Conservation (phyloP, 257 asterid species). For the Solanum infundibuliforme region DNA sequence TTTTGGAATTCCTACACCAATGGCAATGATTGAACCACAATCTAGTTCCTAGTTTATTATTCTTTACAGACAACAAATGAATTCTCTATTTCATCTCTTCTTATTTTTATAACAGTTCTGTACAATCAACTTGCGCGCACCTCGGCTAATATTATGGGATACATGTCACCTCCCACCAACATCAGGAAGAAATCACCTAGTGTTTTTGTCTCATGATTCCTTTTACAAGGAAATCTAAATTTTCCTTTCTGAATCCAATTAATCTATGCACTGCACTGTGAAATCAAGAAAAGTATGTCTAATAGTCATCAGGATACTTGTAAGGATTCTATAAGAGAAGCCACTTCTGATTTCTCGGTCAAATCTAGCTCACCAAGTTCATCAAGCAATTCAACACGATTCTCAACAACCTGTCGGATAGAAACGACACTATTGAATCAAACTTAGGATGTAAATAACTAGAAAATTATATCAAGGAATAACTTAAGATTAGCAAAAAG, state of each 20-base stretch:
- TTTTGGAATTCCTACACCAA: neutral
- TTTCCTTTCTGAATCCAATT: neutral
- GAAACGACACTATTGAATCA: neutral
- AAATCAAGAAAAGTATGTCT: neutral
- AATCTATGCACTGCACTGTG: neutral
- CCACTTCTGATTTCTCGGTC: slow-evolving; percentile 41
- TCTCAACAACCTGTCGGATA: slow-evolving; percentile 74
- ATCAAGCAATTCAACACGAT: slow-evolving; percentile 56
- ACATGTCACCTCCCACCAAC: neutral
- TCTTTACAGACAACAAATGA: neutral
- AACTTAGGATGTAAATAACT: neutral
- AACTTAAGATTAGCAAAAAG: neutral
- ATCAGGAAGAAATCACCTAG: neutral
- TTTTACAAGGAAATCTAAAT: neutral
- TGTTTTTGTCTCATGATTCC: neutral
- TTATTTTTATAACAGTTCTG: neutral
- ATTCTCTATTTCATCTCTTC: neutral
- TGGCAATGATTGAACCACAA: neutral
- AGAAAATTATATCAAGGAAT: neutral
- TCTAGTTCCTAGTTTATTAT: neutral
- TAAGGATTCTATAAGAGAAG: slow-evolving; percentile 40
- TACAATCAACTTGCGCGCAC: neutral
- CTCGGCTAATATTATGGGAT: neutral
- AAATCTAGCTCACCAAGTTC: slow-evolving; percentile 49
- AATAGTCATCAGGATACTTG: slow-evolving; percentile 51